Conservation (phyloP, 495 filamentous ascomycete species). For the Xylaria castorea region DNA sequence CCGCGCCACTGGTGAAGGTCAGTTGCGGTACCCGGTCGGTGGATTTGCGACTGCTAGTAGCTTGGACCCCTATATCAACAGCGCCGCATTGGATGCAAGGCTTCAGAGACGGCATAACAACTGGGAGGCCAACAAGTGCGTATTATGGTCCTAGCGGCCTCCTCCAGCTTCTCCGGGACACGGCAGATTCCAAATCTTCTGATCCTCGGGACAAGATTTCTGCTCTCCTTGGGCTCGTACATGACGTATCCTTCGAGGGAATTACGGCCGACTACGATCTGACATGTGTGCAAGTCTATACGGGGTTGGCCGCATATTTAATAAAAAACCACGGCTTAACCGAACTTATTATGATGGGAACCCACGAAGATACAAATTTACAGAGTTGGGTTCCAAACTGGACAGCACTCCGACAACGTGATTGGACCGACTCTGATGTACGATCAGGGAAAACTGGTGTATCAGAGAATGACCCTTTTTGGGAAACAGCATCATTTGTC, state of each 20-base stretch:
- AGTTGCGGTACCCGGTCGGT: not conserved
- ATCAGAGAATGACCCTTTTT: not conserved
- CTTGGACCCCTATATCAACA: not conserved
- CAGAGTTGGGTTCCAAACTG: conserved; percentile 4
- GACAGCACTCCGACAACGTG: not conserved
- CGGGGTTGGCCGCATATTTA: not conserved
- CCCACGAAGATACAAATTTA: not conserved
- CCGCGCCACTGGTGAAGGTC: not conserved
- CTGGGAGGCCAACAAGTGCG: not conserved
- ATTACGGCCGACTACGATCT: not conserved
- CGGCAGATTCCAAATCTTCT: not conserved
- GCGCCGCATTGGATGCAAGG: not conserved
- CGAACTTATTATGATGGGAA: not conserved
- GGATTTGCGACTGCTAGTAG: not conserved
- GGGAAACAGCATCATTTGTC: not conserved
- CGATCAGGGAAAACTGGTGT: not conserved
- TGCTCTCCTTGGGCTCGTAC: conserved; percentile 8
- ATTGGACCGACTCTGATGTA: not conserved
- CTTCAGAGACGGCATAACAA: not conserved
- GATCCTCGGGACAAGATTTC: not conserved
- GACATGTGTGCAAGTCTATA: conserved; percentile 1
- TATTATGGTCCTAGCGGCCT: not conserved
- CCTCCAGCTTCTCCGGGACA: not conserved
- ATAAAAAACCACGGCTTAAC: not conserved
- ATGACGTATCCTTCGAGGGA: not conserved